Conservation (phyloP, 2,329 filamentous ascomycete species). For the Curvularia sp. region DNA sequence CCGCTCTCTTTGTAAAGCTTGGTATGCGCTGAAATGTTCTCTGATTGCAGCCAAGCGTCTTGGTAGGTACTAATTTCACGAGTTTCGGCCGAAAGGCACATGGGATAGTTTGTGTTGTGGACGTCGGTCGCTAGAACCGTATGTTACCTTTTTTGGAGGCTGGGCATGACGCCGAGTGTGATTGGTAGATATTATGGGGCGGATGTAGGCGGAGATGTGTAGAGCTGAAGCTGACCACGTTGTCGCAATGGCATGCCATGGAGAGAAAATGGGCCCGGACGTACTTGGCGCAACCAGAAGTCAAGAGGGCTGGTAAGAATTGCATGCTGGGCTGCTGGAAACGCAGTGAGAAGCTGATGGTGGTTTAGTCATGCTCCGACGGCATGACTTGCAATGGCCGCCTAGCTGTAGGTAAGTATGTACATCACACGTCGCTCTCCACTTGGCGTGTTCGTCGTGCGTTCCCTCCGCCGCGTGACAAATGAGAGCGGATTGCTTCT, state of each 20-base stretch:
- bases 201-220: not conserved
- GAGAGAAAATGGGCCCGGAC: not conserved
- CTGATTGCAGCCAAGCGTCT: not conserved
- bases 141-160: not conserved
- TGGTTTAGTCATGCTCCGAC: not conserved
- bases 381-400: conserved; percentile 8
- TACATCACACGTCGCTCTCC: conserved; percentile 12
- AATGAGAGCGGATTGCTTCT: not conserved
- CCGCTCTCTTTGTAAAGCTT: not conserved
- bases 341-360: not conserved
- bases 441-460: conserved; percentile 12
- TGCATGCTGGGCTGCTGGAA: not conserved
- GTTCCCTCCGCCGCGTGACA: conserved; percentile 3
- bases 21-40: not conserved
- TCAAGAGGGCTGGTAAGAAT: not conserved
- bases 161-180: not conserved
- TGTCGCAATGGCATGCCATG: not conserved
- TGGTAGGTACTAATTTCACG: not conserved
- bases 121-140: not conserved
- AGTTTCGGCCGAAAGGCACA: not conserved
- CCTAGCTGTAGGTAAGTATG: conserved; percentile 1
- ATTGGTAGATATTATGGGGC: not conserved
- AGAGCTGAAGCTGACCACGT: not conserved
- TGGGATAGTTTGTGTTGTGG: not conserved
- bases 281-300: not conserved